A percentile compares a stretch with the other conserved stretches of the same genome.
phyloP scores from a whole-genome alignment of 352 stramenopile species.

The Globisporangium cederbergense region DNA sequence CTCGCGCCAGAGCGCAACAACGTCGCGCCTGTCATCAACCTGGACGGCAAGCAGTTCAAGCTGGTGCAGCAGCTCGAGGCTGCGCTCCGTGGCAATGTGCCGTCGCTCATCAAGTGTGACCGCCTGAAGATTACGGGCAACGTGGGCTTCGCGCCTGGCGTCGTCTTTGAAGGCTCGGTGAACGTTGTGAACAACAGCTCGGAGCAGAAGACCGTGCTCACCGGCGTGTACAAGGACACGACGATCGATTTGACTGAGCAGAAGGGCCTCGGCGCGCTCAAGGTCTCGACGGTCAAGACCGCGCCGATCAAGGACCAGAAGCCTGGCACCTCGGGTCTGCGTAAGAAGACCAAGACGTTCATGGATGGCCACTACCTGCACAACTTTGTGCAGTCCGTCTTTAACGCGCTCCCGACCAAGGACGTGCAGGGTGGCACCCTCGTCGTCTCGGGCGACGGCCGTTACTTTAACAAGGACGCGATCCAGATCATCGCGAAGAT shows the following conservation, averaged over 20 bases:
- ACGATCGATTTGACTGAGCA: slow-evolving; percentile 94
- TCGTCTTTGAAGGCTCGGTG: slow-evolving; percentile 92
- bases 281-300: slow-evolving; percentile 83
- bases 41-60: slow-evolving; percentile 99
- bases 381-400: slow-evolving; percentile 97
- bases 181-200: slow-evolving; percentile 94
- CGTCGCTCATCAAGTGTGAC: slow-evolving; percentile 94
- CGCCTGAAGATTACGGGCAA: slow-evolving; percentile 95
- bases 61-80: slow-evolving; percentile 96
- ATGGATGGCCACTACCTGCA: slow-evolving; percentile 98
- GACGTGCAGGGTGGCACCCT: slow-evolving; percentile 95
- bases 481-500: slow-evolving; percentile 98
- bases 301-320: slow-evolving; percentile 94
- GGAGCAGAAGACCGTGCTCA: slow-evolving; percentile 94
- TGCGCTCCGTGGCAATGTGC: slow-evolving; percentile 89
- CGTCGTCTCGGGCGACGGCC: slow-evolving; percentile 95
- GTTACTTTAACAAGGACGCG: slow-evolving; percentile 91
- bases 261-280: slow-evolving; percentile 90
- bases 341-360: slow-evolving; percentile 99
- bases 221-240: slow-evolving; percentile 92
- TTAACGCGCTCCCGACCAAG: slow-evolving; percentile 94
- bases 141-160: slow-evolving; percentile 90
- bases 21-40: slow-evolving; percentile 91
- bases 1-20: slow-evolving; percentile 94
- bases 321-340: slow-evolving; percentile 96